Conservation (phyloP, 202 grass and related monocot species). For the Sporobolus alterniflorus region DNA sequence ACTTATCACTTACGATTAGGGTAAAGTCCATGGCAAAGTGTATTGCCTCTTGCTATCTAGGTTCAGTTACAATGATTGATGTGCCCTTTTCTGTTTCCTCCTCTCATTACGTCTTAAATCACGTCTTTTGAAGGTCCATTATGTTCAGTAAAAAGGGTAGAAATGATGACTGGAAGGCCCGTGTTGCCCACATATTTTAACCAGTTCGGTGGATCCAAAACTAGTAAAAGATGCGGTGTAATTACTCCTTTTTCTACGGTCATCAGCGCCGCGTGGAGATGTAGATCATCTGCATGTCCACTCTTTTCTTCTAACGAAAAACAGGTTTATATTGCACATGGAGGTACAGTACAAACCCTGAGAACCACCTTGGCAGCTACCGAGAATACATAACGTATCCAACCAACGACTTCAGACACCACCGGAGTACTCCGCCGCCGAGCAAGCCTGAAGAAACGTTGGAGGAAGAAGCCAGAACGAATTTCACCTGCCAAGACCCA, state of each 20-base stretch:
- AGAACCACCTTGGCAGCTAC: no score
- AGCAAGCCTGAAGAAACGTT: no score
- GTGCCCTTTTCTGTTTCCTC: background rate
- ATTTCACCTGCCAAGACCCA: no score
- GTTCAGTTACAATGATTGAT: slow-evolving; percentile 10
- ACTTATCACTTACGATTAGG: background rate
- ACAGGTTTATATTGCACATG: no score
- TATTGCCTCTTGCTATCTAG: background rate
- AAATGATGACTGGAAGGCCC: slow-evolving; percentile 44
- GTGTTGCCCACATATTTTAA: slow-evolving; percentile 19
- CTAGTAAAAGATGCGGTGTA: slow-evolving; percentile 16
- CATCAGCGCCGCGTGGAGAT: slow-evolving; percentile 36
- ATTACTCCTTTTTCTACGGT: background rate
- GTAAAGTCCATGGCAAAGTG: background rate
- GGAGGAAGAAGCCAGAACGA: no score
- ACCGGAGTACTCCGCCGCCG: no score
- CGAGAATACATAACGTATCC: no score
- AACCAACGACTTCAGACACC: no score
- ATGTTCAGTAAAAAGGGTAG: slow-evolving; percentile 38
- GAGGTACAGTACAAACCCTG: no score
- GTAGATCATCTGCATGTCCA: background rate
- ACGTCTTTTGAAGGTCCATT: slow-evolving; percentile 25
- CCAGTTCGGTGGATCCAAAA: slow-evolving; percentile 20
- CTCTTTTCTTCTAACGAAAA: no score
- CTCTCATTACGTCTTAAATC: slow-evolving; percentile 11